These are phyloP conservation scores for Passiflora organensis DNA, from an alignment of 345 rosid genomes.

Conservation along the genomic window DNA sequence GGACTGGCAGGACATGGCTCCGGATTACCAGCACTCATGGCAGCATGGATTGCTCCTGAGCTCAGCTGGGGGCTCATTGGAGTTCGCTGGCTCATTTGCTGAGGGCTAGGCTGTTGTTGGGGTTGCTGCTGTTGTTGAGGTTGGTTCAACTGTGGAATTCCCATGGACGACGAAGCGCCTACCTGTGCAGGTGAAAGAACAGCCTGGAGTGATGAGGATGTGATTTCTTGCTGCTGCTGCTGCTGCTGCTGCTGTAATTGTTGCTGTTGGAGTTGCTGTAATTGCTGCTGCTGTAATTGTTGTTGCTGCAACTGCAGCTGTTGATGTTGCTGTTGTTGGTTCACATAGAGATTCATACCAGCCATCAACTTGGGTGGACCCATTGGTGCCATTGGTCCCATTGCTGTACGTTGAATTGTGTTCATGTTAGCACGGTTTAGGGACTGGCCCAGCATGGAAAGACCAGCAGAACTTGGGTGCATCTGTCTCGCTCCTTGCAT, in stretches of 20 bases:
- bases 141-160: slow-evolving; percentile 55
- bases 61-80: slow-evolving; percentile 89
- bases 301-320: slow-evolving; percentile 19
- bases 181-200: slow-evolving; percentile 75
- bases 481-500: slow-evolving; percentile 62
- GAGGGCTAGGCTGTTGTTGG: slow-evolving; percentile 76
- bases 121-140: slow-evolving; percentile 48
- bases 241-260: slow-evolving; percentile 35
- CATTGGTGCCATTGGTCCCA: slow-evolving; percentile 69
- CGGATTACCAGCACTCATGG: slow-evolving; percentile 65
- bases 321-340: slow-evolving; percentile 49
- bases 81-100: slow-evolving; percentile 77
- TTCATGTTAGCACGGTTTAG: slow-evolving; percentile 55
- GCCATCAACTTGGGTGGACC: slow-evolving; percentile 82
- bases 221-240: slow-evolving; percentile 21
- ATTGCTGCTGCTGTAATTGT: slow-evolving; percentile 21
- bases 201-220: slow-evolving; percentile 63
- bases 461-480: slow-evolving; percentile 52
- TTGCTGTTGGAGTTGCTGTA: slow-evolving; percentile 24
- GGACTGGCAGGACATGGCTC: slow-evolving; percentile 93
- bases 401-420: slow-evolving; percentile 48
- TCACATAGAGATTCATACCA: slow-evolving; percentile 59
- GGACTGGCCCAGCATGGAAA: slow-evolving; percentile 55
- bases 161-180: slow-evolving; percentile 68
- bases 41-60: slow-evolving; percentile 73